Evolutionary conservation across 2,329 filamentous ascomycete genomes (phyloP).

Genomic region (Aspergillus eucalypticola): DNA sequence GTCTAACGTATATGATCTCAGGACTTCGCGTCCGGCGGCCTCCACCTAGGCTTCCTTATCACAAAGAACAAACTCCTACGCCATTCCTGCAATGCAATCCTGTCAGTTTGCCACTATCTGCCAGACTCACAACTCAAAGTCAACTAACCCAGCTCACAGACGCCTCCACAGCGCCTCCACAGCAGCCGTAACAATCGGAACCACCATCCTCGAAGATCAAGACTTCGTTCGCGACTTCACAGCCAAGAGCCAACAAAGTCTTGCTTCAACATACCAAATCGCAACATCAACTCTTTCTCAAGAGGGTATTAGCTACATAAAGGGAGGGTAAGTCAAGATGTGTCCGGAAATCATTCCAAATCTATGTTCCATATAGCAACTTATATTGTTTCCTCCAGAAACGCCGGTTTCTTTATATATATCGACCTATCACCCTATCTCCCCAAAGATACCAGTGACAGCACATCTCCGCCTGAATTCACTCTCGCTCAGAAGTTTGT

Average conservation of each 20-base stretch:
- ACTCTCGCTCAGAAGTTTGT: constrained; percentile 47
- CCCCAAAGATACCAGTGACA: not conserved
- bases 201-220: constrained; percentile 33
- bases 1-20: constrained; percentile 5
- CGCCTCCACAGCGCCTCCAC: constrained; percentile 30
- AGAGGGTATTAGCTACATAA: constrained; percentile 41
- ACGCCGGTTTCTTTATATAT: constrained; percentile 52
- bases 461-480: constrained; percentile 42
- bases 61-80: constrained; percentile 28
- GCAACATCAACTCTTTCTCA: constrained; percentile 36
- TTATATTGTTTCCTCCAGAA: constrained; percentile 21
- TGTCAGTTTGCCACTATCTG: constrained; percentile 19
- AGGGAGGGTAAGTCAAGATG: constrained; percentile 29
- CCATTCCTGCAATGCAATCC: constrained; percentile 28
- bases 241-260: constrained; percentile 23
- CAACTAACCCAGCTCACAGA: constrained; percentile 16
- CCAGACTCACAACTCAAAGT: not conserved
- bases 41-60: constrained; percentile 32
- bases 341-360: too few species aligned
- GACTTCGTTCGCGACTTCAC: constrained; percentile 39
- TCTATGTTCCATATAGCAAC: too few species aligned
- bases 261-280: constrained; percentile 31
- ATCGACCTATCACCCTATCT: constrained; percentile 47
- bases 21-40: constrained; percentile 35
- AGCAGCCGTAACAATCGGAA: constrained; percentile 32